Conservation (phyloP, 768 basidiomycete species). For the Amanita pseudoporphyria region DNA sequence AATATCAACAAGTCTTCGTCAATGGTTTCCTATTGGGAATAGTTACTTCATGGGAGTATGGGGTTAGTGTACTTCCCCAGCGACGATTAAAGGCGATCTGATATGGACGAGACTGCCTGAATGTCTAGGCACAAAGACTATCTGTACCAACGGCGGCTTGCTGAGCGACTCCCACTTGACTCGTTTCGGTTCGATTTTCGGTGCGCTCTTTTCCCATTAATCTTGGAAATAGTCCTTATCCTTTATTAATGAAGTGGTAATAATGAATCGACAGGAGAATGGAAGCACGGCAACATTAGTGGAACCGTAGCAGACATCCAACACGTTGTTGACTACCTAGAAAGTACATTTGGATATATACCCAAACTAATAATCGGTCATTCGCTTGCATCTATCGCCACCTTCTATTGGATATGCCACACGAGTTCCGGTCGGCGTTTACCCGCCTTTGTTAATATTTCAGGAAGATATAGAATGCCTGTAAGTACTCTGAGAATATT, state of each 20-base stretch:
- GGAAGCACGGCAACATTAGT: constrained; percentile 48
- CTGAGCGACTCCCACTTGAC: constrained; percentile 54
- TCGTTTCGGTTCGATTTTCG: constrained; percentile 86
- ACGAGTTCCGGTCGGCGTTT: constrained; percentile 47
- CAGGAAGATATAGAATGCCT: constrained; percentile 72
- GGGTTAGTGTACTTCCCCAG: constrained; percentile 43
- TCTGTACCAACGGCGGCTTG: constrained; percentile 68
- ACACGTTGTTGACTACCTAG: constrained; percentile 55
- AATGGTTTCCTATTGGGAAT: neutral
- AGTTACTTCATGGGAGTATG: constrained; percentile 77
- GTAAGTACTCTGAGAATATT: constrained; percentile 29
- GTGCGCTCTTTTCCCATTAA: constrained; percentile 27
- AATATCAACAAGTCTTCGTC: too few relatives aligned
- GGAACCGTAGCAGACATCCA: constrained; percentile 60
- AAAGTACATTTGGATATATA: constrained; percentile 49
- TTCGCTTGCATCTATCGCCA: constrained; percentile 66
- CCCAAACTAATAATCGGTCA: constrained; percentile 69
- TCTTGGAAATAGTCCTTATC: neutral
- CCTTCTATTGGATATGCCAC: constrained; percentile 60
- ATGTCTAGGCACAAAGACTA: constrained; percentile 72
- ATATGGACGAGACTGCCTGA: neutral
- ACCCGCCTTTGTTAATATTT: constrained; percentile 59
- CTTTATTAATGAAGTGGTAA: constrained; percentile 42
- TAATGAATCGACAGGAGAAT: constrained; percentile 64
- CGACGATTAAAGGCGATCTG: neutral